A percentile compares a stretch with the other conserved stretches of the same genome.
phyloP scores from a whole-genome alignment of 139 green algal genomes.

The Closterium sp. region DNA sequence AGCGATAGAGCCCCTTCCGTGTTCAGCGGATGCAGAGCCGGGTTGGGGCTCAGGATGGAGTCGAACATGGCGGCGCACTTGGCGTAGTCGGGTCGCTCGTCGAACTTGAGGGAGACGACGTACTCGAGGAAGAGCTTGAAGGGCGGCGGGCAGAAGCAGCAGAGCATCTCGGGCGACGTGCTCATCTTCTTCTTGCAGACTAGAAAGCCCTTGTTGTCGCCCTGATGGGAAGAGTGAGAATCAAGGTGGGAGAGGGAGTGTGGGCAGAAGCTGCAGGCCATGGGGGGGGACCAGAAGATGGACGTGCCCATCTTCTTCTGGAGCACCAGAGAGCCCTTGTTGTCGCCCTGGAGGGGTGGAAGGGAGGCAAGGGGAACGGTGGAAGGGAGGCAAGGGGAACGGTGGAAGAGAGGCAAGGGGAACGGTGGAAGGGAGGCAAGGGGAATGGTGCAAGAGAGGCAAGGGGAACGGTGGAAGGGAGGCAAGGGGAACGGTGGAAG shows the following conservation, averaged over 20 bases:
- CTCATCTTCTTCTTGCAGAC: slow-evolving; percentile 99
- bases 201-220: slow-evolving; percentile 98
- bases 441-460: no score
- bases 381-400: no score
- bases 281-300: no score
- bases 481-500: no score
- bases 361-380: not conserved
- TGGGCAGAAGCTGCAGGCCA: not conserved
- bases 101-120: slow-evolving; percentile 97
- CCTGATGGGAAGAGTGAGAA: slow-evolving; percentile 60
- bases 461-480: no score
- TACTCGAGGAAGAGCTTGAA: slow-evolving; percentile 93
- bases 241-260: not conserved
- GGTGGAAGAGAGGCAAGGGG: no score
- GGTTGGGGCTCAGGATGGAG: slow-evolving; percentile 77
- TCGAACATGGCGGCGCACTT: slow-evolving; percentile 87
- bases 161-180: slow-evolving; percentile 91
- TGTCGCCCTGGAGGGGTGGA: not conserved
- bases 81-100: slow-evolving; percentile 95
- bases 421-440: no score
- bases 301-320: no score
- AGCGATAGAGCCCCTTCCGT: slow-evolving; percentile 55
- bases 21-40: slow-evolving; percentile 74
- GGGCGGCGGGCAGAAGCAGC: slow-evolving; percentile 87
- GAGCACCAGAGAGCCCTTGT: not conserved